phyloP scores from a whole-genome alignment of 2,329 filamentous ascomycete species.

The Teratosphaeria zuluensis region DNA sequence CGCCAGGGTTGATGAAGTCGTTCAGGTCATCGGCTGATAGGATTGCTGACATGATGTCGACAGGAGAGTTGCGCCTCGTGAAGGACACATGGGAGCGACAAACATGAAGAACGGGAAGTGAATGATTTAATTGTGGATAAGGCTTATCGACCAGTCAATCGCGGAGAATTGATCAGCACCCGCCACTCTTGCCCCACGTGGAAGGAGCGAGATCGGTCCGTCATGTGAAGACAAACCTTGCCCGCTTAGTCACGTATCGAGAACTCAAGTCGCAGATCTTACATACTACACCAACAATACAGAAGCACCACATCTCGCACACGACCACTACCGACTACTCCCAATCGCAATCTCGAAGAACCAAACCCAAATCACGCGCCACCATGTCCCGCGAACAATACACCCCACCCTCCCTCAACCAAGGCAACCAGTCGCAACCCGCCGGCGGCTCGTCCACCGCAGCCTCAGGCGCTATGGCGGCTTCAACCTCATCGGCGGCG shows the following conservation, averaged over 20 bases:
- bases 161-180: neutral
- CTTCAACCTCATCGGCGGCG: conserved; percentile 34
- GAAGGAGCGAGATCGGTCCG: neutral
- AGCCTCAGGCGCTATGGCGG: conserved; percentile 5
- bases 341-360: neutral
- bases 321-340: neutral
- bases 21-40: conserved; percentile 94
- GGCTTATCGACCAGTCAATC: neutral
- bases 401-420: conserved; percentile 54
- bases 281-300: conserved; percentile 2
- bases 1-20: conserved; percentile 95
- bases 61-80: conserved; percentile 9
- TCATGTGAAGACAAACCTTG: neutral
- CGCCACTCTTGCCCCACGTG: neutral
- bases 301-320: neutral
- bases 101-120: neutral
- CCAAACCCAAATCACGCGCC: neutral
- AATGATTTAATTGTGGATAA: neutral
- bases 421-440: conserved; percentile 7
- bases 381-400: conserved; percentile 59
- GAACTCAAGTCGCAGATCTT: neutral
- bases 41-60: conserved; percentile 74
- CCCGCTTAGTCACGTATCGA: neutral
- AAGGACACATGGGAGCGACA: conserved; percentile 19
- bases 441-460: conserved; percentile 9